phyloP scores from a whole-genome alignment of 805 yeast genomes.

The Grigorovia humatica region DNA sequence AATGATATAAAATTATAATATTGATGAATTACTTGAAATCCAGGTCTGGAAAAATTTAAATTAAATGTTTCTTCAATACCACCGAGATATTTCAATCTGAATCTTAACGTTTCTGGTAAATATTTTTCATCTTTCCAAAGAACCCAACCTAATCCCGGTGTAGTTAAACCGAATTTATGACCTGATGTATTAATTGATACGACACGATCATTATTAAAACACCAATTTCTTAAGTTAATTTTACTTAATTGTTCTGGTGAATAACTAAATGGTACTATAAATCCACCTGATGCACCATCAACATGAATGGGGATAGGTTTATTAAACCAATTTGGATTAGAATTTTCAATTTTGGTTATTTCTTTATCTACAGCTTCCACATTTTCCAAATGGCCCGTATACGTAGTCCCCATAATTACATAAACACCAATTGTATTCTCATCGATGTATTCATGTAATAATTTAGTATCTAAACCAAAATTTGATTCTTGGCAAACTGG shows the following conservation, averaged over 20 bases:
- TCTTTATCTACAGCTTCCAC: slow-evolving; percentile 50
- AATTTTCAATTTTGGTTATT: slow-evolving; percentile 53
- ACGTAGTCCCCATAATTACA: slow-evolving; percentile 84
- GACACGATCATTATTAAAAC: slow-evolving; percentile 67
- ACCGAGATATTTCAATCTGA: slow-evolving; percentile 75
- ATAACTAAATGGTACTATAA: slow-evolving; percentile 74
- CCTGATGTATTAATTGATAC: slow-evolving; percentile 83
- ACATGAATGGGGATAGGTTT: slow-evolving; percentile 76
- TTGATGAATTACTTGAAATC: slow-evolving; percentile 82
- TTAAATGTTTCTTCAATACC: slow-evolving; percentile 82
- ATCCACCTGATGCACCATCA: slow-evolving; percentile 89
- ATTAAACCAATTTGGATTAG: slow-evolving; percentile 22
- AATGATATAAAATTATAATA: slow-evolving; percentile 67
- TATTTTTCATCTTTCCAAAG: slow-evolving; percentile 59
- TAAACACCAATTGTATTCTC: slow-evolving; percentile 90
- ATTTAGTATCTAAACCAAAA: slow-evolving; percentile 52
- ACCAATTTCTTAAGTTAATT: slow-evolving; percentile 43
- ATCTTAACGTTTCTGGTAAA: slow-evolving; percentile 63
- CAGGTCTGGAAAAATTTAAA: slow-evolving; percentile 85
- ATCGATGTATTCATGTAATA: slow-evolving; percentile 57
- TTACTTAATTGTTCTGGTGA: slow-evolving; percentile 43
- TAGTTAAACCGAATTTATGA: slow-evolving; percentile 83
- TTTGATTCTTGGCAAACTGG: slow-evolving; percentile 51
- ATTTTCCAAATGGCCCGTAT: slow-evolving; percentile 85
- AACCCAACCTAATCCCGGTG: slow-evolving; percentile 92